phyloP scores from a whole-genome alignment of 1,284 basidiomycete genomes.

The Amylostereum chailletii region DNA sequence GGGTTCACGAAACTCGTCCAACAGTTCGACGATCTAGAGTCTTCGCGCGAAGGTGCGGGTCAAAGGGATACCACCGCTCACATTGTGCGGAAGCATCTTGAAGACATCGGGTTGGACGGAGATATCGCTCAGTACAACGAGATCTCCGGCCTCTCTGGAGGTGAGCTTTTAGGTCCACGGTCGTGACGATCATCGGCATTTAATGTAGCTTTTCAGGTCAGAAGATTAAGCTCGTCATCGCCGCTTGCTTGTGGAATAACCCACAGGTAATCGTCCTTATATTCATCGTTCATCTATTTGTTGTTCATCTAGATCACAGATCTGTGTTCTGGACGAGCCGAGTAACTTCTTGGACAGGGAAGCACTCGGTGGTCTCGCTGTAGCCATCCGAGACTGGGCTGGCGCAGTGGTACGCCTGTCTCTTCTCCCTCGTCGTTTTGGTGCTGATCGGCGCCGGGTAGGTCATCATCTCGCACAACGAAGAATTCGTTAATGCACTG shows the following conservation, averaged over 20 bases:
- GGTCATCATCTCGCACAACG: conserved; percentile 96
- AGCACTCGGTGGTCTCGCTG: conserved; percentile 86
- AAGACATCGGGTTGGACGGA: conserved; percentile 93
- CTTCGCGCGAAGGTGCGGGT: conserved; percentile 89
- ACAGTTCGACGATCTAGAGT: conserved; percentile 96
- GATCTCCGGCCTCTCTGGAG: conserved; percentile 84
- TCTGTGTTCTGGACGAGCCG: conserved; percentile 85
- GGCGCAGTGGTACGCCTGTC: conserved; percentile 73
- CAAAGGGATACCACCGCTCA: conserved; percentile 75
- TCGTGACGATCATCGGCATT: neutral
- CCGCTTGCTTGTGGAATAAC: conserved; percentile 92
- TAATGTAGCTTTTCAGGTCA: conserved; percentile 48
- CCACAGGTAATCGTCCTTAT: conserved; percentile 52
- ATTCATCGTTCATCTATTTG: conserved; percentile 4
- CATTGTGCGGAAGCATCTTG: conserved; percentile 82
- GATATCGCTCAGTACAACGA: conserved; percentile 98
- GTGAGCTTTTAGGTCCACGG: conserved; percentile 25
- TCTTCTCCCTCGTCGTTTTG: conserved; percentile 8
- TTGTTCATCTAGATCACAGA: conserved; percentile 25
- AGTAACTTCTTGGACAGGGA: conserved; percentile 96
- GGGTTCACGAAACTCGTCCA: conserved; percentile 90
- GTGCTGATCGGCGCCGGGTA: conserved; percentile 21
- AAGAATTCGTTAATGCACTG: conserved; percentile 83
- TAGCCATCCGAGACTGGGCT: conserved; percentile 94
- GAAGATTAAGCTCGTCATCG: conserved; percentile 97